Evolutionary conservation across 2,329 filamentous ascomycete genomes (phyloP).

Genomic region (Diaporthe sp.): DNA sequence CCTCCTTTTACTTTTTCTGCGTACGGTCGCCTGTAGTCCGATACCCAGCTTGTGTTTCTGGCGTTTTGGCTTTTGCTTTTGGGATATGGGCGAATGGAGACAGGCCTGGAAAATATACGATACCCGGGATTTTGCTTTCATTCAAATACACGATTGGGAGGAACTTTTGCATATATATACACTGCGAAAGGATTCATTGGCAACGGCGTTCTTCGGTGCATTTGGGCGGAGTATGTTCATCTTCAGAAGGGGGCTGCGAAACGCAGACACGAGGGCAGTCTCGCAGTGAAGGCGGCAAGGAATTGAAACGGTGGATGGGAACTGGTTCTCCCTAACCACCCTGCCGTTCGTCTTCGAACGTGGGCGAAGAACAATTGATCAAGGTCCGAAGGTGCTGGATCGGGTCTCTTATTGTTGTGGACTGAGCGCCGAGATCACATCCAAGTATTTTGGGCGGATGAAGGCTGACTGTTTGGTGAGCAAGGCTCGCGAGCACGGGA

Average conservation of each 20-base stretch:
- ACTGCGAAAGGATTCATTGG: neutral
- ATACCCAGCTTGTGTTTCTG: neutral
- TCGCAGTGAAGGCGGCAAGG: neutral
- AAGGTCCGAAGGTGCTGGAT: neutral
- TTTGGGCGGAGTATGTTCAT: slow-evolving; percentile 1
- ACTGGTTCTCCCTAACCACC: neutral
- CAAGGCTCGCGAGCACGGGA: neutral
- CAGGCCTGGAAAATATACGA: slow-evolving; percentile 39
- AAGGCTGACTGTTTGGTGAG: neutral
- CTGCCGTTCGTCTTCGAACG: neutral
- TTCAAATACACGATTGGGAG: slow-evolving; percentile 23
- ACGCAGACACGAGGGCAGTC: neutral
- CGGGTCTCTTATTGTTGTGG: neutral
- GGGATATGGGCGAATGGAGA: slow-evolving; percentile 16
- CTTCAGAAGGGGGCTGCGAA: neutral
- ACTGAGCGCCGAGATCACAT: neutral
- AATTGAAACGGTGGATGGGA: neutral
- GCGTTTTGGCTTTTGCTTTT: neutral
- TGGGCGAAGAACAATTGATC: neutral
- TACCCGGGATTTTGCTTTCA: slow-evolving; percentile 38
- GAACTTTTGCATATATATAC: slow-evolving; percentile 23
- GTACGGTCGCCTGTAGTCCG: neutral
- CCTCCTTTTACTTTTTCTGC: neutral
- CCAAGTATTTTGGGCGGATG: neutral
- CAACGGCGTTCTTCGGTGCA: slow-evolving; percentile 27